A percentile compares a stretch with the other conserved stretches of the same genome.
Conservation (phyloP, 1,284 basidiomycete genomes). For the Ceratobasidium sp. region DNA sequence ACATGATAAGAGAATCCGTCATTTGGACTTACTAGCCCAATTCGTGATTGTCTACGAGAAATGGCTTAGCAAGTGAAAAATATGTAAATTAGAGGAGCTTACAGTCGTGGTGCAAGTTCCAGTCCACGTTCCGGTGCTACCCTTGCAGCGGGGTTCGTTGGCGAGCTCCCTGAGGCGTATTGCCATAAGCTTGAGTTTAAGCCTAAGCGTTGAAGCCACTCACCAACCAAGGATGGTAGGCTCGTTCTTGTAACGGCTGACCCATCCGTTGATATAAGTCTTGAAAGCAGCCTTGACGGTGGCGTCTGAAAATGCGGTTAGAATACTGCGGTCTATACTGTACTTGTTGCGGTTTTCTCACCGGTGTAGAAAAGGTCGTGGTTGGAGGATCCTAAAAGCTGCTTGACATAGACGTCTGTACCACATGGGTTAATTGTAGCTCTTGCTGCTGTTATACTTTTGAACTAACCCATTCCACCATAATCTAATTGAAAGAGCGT, state of each 20-base stretch:
- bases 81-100: not conserved
- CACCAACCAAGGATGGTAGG: conserved; percentile 58
- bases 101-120: conserved; percentile 46
- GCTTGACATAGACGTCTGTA: conserved; percentile 61
- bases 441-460: no score
- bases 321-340: not conserved
- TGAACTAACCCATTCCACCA: conserved; percentile 63
- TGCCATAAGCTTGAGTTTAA: not conserved
- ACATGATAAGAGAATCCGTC: conserved; percentile 17
- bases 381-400: conserved; percentile 50
- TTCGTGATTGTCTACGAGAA: conserved; percentile 50
- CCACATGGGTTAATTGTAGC: no score
- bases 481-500: conserved; percentile 58
- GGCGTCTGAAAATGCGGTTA: no score
- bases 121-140: conserved; percentile 43
- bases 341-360: no score
- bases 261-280: conserved; percentile 60
- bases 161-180: conserved; percentile 47
- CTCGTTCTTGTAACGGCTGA: conserved; percentile 61
- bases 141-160: conserved; percentile 52
- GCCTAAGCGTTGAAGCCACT: conserved; percentile 47
- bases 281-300: conserved; percentile 57
- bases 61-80: not conserved
- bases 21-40: conserved; percentile 52
- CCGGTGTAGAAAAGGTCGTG: conserved; percentile 63